Evolutionary conservation across 805 yeast species (phyloP), one percentile per base, ranked within the genome.

Genomic region (Kodamaea hsintzibuensis): DNA sequence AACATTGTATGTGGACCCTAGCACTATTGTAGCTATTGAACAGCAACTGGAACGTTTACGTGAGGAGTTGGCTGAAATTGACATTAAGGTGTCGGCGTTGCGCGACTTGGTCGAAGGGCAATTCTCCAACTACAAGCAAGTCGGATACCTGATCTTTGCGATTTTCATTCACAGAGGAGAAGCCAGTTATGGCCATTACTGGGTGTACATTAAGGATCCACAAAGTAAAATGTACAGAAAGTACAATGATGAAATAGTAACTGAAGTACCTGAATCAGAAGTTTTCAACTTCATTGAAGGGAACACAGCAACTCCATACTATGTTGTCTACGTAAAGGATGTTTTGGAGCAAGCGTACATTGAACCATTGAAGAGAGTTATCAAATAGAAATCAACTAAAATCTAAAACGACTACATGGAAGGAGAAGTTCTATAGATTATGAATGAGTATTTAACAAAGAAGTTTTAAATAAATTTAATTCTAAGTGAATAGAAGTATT

Each of bases 131-230:
- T 82, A 88, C 70, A 80, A 78, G 49, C 71, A 78, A 48, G 79
- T 86, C 27, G 96, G 92, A 0, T 95, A 93, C 69, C 79, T 89
- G 0, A 78, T 95, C 10, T 93, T 92, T 73, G 96, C 98, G 0
- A 85, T 93, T 6, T 95, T 95, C 65, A 91, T 95, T 47, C 99
- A 95, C 68, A 77, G 97, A 49, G 99, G 99, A 6, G 96, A 91
- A 63, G 98, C 97, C 0, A 85, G 91, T 50, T 93, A 89, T 65
- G 99, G 99, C 1, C 99, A 95, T 70, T 95, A 95, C 69, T 95
- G 98, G 98, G 82, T 93, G 14, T 95, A 93, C 66, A 92, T 95
- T 57, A 83, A 82, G 55, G 98, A 95, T 69, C 82, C 84, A 2
- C 79, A 79, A 57, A 77, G 79, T 16, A 79, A 82, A 27, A 72